Evolutionary conservation across 495 filamentous ascomycete species (phyloP).

Genomic region (Tuber borchii): DNA sequence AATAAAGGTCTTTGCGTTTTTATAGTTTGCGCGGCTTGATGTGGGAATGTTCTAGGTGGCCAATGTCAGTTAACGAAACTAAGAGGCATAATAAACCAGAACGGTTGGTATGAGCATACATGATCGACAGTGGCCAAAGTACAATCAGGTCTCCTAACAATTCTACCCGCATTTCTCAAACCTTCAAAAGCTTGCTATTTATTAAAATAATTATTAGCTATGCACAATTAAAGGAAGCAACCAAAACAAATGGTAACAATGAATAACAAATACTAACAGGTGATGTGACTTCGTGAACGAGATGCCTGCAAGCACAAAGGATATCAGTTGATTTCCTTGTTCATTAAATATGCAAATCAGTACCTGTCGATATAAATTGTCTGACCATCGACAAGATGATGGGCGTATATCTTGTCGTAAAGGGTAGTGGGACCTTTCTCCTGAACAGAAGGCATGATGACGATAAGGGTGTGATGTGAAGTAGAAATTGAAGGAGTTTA

Average conservation of each 20-base stretch:
- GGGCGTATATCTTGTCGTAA: conserved; percentile 95
- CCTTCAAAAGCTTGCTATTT: conserved; percentile 93
- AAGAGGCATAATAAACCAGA: background rate
- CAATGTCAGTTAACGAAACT: conserved; percentile 1
- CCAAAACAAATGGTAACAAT: background rate
- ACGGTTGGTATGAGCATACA: conserved; percentile 51
- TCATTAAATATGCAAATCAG: conserved; percentile 6
- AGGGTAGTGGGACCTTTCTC: conserved; percentile 74
- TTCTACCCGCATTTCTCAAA: conserved; percentile 73
- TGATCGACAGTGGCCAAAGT: conserved; percentile 95
- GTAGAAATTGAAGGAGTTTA: background rate
- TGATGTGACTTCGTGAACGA: conserved; percentile 97
- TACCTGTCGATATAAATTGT: conserved; percentile 84
- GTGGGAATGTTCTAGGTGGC: conserved; percentile 38
- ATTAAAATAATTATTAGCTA: background rate
- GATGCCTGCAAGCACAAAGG: conserved; percentile 63
- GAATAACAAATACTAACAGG: conserved; percentile 53
- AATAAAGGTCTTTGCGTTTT: conserved; percentile 60
- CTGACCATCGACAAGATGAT: conserved; percentile 89
- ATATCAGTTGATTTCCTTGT: conserved; percentile 21
- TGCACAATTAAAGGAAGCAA: conserved; percentile 8
- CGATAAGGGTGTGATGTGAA: conserved; percentile 26
- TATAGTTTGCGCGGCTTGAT: conserved; percentile 40
- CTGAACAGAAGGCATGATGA: conserved; percentile 66
- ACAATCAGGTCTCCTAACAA: conserved; percentile 89